A percentile compares a stretch with the other conserved stretches of the same genome.
phyloP scores from a whole-genome alignment of 2,329 filamentous ascomycete species.

The Penicillium sp. region DNA sequence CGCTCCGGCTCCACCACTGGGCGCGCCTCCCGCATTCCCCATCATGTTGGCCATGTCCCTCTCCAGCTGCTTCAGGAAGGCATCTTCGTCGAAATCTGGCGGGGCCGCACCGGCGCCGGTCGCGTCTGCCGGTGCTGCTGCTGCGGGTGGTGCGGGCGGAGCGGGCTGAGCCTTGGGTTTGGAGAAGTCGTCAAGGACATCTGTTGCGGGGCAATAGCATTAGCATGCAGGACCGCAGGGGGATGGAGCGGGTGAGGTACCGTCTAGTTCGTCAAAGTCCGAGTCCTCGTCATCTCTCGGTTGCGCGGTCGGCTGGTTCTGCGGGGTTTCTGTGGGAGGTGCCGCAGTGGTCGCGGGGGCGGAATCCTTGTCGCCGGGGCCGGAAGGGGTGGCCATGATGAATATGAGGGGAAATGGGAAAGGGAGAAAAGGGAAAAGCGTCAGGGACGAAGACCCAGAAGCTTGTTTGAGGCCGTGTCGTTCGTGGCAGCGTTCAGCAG shows the following conservation, averaged over 20 bases:
- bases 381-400: slow-evolving; percentile 5
- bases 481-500: not conserved
- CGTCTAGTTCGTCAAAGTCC: slow-evolving; percentile 93
- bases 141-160: slow-evolving; percentile 24
- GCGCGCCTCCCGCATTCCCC: slow-evolving; percentile 42
- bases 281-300: slow-evolving; percentile 72
- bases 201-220: slow-evolving; percentile 54
- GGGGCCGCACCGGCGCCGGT: slow-evolving; percentile 17
- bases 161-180: slow-evolving; percentile 53
- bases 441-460: not conserved
- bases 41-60: slow-evolving; percentile 86
- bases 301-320: slow-evolving; percentile 8
- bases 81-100: slow-evolving; percentile 43
- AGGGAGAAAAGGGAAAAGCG: not conserved
- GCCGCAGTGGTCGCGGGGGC: slow-evolving; percentile 5
- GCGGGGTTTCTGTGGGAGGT: slow-evolving; percentile 5
- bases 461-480: not conserved
- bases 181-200: slow-evolving; percentile 91
- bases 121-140: slow-evolving; percentile 23
- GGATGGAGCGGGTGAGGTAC: slow-evolving; percentile 47
- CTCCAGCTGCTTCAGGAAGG: slow-evolving; percentile 83
- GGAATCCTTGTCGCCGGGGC: slow-evolving; percentile 4
- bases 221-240: slow-evolving; percentile 5
- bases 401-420: no score
- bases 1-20: not conserved